These are phyloP conservation scores for Litchi chinensis DNA, from an alignment of 345 rosid genomes.

Conservation along the genomic window DNA sequence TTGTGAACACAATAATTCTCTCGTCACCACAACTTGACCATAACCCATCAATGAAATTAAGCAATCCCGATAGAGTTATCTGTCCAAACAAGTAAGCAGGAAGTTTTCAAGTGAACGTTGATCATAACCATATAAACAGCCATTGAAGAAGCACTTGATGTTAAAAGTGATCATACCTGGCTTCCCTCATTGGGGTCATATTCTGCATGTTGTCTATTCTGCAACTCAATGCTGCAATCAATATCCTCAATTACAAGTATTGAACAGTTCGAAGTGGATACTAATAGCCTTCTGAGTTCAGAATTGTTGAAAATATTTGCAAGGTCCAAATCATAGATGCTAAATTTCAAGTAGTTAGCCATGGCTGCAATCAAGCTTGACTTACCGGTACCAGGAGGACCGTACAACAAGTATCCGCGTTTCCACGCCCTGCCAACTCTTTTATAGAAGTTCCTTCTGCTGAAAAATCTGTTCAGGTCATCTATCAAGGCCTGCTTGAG, in stretches of 20 bases:
- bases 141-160: not conserved
- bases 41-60: slow-evolving; percentile 29
- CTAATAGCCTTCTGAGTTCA: slow-evolving; percentile 21
- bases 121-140: not conserved
- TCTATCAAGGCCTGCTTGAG: slow-evolving; percentile 26
- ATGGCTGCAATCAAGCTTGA: slow-evolving; percentile 34
- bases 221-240: slow-evolving; percentile 30
- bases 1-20: slow-evolving; percentile 27
- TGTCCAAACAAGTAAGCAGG: not conserved
- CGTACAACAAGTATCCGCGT: slow-evolving; percentile 29
- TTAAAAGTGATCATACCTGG: slow-evolving; percentile 10
- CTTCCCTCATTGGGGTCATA: not conserved
- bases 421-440: slow-evolving; percentile 33
- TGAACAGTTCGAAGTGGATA: slow-evolving; percentile 17
- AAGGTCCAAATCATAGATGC: slow-evolving; percentile 25
- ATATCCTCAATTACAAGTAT: slow-evolving; percentile 31
- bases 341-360: slow-evolving; percentile 30
- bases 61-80: slow-evolving; percentile 30
- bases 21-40: slow-evolving; percentile 37
- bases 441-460: slow-evolving; percentile 16
- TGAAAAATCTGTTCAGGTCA: slow-evolving; percentile 33
- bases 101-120: not conserved
- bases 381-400: slow-evolving; percentile 31
- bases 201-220: slow-evolving; percentile 3
- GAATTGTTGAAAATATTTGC: slow-evolving; percentile 5